phyloP scores from a whole-genome alignment of 805 yeast species.

The Candida palmyrensis region DNA sequence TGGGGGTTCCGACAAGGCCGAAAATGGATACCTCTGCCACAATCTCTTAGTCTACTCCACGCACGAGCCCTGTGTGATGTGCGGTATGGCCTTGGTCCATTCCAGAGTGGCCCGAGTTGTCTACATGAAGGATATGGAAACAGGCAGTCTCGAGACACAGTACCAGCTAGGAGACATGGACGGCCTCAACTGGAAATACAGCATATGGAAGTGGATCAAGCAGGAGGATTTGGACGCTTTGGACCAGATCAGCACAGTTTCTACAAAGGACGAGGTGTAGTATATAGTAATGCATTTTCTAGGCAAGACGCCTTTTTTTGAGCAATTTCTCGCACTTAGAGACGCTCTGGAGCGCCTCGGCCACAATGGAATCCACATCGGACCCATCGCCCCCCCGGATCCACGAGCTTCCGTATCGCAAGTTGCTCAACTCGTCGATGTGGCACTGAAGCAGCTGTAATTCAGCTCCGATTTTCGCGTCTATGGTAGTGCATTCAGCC shows the following conservation, averaged over 20 bases:
- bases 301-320: background rate
- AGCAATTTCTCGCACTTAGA: conserved; percentile 8
- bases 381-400: conserved; percentile 11
- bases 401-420: conserved; percentile 18
- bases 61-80: conserved; percentile 96
- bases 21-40: conserved; percentile 60
- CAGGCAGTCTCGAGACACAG: conserved; percentile 54
- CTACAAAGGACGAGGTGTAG: background rate
- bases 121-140: conserved; percentile 44
- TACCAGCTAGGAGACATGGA: conserved; percentile 73
- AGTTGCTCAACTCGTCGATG: conserved; percentile 22
- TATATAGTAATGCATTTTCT: background rate
- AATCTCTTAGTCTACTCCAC: conserved; percentile 78
- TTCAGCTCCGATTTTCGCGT: conserved; percentile 10
- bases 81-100: conserved; percentile 92
- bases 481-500: conserved; percentile 14
- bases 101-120: conserved; percentile 72
- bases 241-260: background rate
- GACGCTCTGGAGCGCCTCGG: conserved; percentile 12
- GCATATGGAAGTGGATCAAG: conserved; percentile 70
- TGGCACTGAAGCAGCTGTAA: conserved; percentile 11
- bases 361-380: conserved; percentile 10
- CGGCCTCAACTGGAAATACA: conserved; percentile 82
- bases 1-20: background rate
- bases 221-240: conserved; percentile 13